Conservation (phyloP, 1,284 basidiomycete genomes). For the Cryptococcus depauperatus region DNA sequence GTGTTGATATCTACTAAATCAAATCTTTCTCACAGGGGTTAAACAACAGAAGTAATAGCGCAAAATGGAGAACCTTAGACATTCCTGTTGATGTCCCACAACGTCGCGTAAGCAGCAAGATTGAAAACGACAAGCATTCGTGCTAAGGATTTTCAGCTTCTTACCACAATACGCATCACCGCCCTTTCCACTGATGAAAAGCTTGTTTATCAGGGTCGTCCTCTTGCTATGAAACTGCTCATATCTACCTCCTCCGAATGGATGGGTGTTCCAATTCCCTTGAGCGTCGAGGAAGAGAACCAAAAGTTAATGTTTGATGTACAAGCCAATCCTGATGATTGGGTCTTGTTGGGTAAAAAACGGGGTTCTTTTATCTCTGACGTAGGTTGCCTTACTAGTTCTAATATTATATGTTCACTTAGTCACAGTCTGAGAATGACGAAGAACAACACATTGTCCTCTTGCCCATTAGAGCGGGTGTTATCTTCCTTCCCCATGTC, state of each 20-base stretch:
- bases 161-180: constrained; percentile 22
- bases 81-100: constrained; percentile 44
- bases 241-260: constrained; percentile 28
- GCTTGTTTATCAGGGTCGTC: constrained; percentile 36
- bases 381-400: constrained; percentile 12
- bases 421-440: constrained; percentile 13
- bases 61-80: constrained; percentile 34
- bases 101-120: constrained; percentile 21
- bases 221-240: constrained; percentile 24
- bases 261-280: constrained; percentile 13
- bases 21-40: too few relatives aligned
- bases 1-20: too few relatives aligned
- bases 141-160: constrained; percentile 16
- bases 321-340: constrained; percentile 32
- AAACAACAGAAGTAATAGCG: too few relatives aligned
- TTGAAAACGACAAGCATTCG: not conserved
- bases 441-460: constrained; percentile 26
- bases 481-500: constrained; percentile 30
- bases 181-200: not conserved
- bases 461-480: constrained; percentile 35
- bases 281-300: not conserved
- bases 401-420: not conserved
- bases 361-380: constrained; percentile 28
- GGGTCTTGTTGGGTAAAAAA: constrained; percentile 37
- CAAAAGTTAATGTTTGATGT: constrained; percentile 31